phyloP scores from a whole-genome alignment of 2,329 filamentous ascomycete genomes.

The Cladosporium phlei region DNA sequence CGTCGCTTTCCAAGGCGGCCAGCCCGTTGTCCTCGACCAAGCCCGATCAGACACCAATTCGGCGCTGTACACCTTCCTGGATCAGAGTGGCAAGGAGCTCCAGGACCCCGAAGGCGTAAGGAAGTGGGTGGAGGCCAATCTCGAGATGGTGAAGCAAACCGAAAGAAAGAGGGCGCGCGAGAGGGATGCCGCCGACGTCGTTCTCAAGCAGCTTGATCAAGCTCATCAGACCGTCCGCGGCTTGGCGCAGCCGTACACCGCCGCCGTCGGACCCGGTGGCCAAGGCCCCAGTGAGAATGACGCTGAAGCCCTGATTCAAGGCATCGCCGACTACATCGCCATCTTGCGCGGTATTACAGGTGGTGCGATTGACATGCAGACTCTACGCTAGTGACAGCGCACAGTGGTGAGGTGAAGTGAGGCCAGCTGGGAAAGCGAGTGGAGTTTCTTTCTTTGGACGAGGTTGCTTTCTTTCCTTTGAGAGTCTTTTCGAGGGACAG shows the following conservation, averaged over 20 bases:
- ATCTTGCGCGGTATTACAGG: no score
- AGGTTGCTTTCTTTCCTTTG: no score
- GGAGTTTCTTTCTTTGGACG: no score
- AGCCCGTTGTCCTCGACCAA: slow-evolving; percentile 14
- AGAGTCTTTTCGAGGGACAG: no score
- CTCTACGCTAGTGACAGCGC: no score
- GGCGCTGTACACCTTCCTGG: slow-evolving; percentile 20
- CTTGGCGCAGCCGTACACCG: neutral
- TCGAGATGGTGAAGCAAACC: neutral
- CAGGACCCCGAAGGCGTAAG: slow-evolving; percentile 15
- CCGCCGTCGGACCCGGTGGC: no score
- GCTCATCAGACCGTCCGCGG: neutral
- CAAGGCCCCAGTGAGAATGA: no score
- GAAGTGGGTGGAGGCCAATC: slow-evolving; percentile 17
- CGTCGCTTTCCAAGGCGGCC: slow-evolving; percentile 17
- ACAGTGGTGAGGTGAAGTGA: no score
- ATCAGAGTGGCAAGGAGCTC: slow-evolving; percentile 11
- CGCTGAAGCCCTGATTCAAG: no score
- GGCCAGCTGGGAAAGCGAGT: no score
- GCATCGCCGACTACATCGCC: no score
- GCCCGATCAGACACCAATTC: slow-evolving; percentile 22
- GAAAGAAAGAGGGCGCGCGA: neutral
- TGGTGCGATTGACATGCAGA: no score
- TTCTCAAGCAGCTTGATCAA: neutral
- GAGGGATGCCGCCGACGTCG: neutral